Evolutionary conservation across 1,139 yeast genomes (phyloP).

Genomic region (Geotrichum histeridarum): DNA sequence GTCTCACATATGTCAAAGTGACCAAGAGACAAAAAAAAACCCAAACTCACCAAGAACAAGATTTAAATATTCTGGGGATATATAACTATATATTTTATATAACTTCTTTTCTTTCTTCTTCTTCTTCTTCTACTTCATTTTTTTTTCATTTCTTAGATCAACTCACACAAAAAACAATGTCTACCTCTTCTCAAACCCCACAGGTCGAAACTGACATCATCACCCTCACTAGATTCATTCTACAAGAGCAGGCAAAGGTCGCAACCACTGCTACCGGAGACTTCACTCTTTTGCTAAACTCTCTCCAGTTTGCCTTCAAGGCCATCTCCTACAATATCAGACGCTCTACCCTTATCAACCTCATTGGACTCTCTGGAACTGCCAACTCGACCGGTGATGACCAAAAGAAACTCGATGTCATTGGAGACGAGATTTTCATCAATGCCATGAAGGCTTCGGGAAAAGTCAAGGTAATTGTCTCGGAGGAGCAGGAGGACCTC

Average conservation of each 20-base stretch:
- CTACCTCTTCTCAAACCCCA: conserved; percentile 13
- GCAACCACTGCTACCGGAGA: conserved; percentile 73
- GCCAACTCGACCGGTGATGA: conserved; percentile 95
- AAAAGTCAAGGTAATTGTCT: conserved; percentile 83
- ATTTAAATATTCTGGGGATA: too few species aligned
- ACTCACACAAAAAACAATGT: background rate
- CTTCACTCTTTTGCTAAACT: conserved; percentile 76
- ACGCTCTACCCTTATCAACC: conserved; percentile 88
- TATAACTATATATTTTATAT: too few species aligned
- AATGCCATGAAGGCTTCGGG: conserved; percentile 94
- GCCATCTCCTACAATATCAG: conserved; percentile 95
- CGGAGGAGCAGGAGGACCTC: conserved; percentile 95
- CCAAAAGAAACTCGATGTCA: conserved; percentile 93
- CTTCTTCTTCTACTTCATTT: background rate
- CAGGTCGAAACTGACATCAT: conserved; percentile 77
- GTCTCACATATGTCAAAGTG: too few species aligned
- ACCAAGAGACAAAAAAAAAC: too few species aligned
- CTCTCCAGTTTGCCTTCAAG: conserved; percentile 92
- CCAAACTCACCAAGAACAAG: too few species aligned
- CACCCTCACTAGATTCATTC: conserved; percentile 82
- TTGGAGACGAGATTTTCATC: conserved; percentile 95
- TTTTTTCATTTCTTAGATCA: background rate
- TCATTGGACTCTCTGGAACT: conserved; percentile 79
- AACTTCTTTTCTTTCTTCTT: too few species aligned
- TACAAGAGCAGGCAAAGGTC: conserved; percentile 70